Evolutionary conservation across 768 basidiomycete genomes (phyloP), one percentile per base, ranked within the genome.

Genomic region (Ramaria sp.): DNA sequence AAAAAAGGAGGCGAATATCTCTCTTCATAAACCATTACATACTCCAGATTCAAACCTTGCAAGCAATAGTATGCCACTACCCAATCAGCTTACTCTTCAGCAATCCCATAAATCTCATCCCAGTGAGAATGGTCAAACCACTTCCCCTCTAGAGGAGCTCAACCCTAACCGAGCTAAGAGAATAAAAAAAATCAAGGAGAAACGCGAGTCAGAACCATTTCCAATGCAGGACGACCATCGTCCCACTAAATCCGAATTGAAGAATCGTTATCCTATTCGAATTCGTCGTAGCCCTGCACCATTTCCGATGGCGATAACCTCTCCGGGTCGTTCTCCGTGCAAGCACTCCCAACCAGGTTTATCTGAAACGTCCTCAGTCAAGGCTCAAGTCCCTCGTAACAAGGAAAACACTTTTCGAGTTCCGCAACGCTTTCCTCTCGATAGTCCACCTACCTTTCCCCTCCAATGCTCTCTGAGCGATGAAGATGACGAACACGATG

Each of bases 121-220:
- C 22, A 20, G 27, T 38, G 42, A 41, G n/a, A n/a, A 18, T 22
- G 20, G 34, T 39, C 50, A 38, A 16, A 13, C 25, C 15, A 48
- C 30, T 10, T 45, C 43, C 34, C 53, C 53, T 5, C 43, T 55
- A 2, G 53, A 55, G 43, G 53, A 55, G 42, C 53, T 55, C 43
- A 55, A 43, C 24, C 44, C 32, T 16, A 55, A 55, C 34, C 16
- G 43, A 18, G 28, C 20, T 6, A 55, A 44, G 27, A 36, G 39
- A 24, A 3, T 15, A 5, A 55, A 47, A 20, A 55, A 18, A 20
- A 18, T 16, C 27, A 22, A 55, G 20, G 15, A 4, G 6, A 55
- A 32, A 34, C 15, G 43, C 53, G 39, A 32, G 18, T 20, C 27
- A 10, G 28, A 28, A 45, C 34, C 22, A 45, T 55, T 55, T 30